Conservation (phyloP, 805 yeast genomes). For the Debaryomyces prosopidis region DNA sequence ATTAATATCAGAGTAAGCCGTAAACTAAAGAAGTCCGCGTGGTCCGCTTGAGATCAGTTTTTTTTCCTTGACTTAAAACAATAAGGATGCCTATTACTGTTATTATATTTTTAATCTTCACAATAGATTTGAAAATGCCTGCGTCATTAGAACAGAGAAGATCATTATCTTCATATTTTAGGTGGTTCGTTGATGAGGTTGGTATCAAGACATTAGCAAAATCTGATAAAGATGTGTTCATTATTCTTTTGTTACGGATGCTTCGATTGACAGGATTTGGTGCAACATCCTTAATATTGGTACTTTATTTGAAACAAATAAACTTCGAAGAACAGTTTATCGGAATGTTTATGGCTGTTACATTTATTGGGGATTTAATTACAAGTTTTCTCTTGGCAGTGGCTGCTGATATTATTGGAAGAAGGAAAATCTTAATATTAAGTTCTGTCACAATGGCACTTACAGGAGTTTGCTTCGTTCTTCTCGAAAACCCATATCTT, state of each 20-base stretch:
- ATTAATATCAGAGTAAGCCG: too few species aligned
- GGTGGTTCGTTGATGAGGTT: conserved; percentile 26
- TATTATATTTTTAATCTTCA: too few species aligned
- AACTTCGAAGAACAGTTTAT: conserved; percentile 43
- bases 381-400: conserved; percentile 48
- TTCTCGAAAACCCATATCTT: conserved; percentile 29
- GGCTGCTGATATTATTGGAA: conserved; percentile 49
- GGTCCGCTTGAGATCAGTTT: too few species aligned
- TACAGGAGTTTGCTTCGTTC: conserved; percentile 43
- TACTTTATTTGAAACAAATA: conserved; percentile 42
- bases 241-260: conserved; percentile 32
- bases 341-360: conserved; percentile 51
- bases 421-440: conserved; percentile 37
- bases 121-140: too few species aligned
- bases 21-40: too few species aligned
- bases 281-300: conserved; percentile 41
- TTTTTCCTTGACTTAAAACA: too few species aligned
- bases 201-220: conserved; percentile 31
- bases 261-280: conserved; percentile 38
- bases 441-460: conserved; percentile 43
- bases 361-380: conserved; percentile 52
- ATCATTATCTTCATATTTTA: neutral
- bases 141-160: neutral
- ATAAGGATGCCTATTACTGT: too few species aligned
- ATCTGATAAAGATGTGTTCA: conserved; percentile 32